Conservation (phyloP, 805 yeast genomes). For the Sugiyamaella smithiae region DNA sequence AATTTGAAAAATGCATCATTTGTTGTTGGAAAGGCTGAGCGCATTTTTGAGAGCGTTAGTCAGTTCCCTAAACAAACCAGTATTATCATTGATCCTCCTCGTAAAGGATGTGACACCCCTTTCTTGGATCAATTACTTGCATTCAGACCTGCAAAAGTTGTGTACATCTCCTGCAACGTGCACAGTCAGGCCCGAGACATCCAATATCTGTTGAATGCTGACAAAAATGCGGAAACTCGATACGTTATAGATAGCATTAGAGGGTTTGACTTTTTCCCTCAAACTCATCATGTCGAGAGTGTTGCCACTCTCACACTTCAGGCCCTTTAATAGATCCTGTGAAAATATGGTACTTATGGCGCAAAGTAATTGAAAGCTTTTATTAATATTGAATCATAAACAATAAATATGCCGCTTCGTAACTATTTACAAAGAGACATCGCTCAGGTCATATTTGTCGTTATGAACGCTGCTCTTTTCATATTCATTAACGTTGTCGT, state of each 20-base stretch:
- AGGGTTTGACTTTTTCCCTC: conserved; percentile 97
- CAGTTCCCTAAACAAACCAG: conserved; percentile 76
- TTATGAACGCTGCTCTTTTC: background rate
- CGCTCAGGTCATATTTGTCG: background rate
- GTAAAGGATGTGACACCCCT: conserved; percentile 92
- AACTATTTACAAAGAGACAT: conserved; percentile 19
- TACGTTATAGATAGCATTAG: conserved; percentile 78
- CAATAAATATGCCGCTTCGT: background rate
- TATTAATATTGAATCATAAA: background rate
- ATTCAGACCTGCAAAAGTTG: conserved; percentile 79
- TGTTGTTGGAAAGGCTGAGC: conserved; percentile 89
- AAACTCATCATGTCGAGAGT: conserved; percentile 88
- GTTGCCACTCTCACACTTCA: conserved; percentile 60
- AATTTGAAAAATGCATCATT: conserved; percentile 75
- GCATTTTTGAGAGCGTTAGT: conserved; percentile 62
- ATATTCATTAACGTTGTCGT: background rate
- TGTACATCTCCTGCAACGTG: conserved; percentile 96
- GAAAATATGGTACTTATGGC: no score
- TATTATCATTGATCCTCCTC: conserved; percentile 93
- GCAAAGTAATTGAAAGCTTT: no score
- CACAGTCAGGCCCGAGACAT: conserved; percentile 96
- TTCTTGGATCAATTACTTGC: conserved; percentile 82
- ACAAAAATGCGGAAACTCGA: conserved; percentile 39
- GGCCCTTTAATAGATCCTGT: background rate
- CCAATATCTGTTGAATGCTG: conserved; percentile 70